These are phyloP conservation scores for Speleostelium caveatum DNA, from an alignment of 78 protist genomes.

Conservation along the genomic window DNA sequence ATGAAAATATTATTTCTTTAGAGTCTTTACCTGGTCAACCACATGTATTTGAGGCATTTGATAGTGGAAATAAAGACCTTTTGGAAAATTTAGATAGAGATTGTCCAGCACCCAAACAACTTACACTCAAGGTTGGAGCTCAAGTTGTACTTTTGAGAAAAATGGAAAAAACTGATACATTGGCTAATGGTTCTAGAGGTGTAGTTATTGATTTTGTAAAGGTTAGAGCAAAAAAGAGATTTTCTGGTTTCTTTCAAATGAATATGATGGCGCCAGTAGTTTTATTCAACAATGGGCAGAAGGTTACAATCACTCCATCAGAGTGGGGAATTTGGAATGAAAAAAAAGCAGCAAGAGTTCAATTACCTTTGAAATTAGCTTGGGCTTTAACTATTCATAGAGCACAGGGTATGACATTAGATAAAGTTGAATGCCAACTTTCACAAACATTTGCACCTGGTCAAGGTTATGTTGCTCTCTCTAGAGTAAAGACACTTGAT, in stretches of 20 bases:
- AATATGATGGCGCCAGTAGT: constrained; percentile 58
- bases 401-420: constrained; percentile 95
- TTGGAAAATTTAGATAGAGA: constrained; percentile 40
- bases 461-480: constrained; percentile 96
- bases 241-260: background rate
- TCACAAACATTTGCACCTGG: constrained; percentile 87
- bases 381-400: constrained; percentile 96
- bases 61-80: constrained; percentile 38
- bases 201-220: constrained; percentile 69
- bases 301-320: constrained; percentile 34
- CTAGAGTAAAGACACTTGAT: constrained; percentile 80
- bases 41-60: constrained; percentile 2
- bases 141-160: constrained; percentile 81
- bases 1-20: constrained; percentile 33
- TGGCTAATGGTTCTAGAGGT: constrained; percentile 79
- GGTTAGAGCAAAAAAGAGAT: constrained; percentile 4
- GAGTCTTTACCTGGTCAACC: constrained; percentile 33
- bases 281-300: constrained; percentile 55
- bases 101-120: constrained; percentile 55
- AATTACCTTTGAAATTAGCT: constrained; percentile 93
- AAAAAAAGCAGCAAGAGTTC: constrained; percentile 60
- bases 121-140: constrained; percentile 75
- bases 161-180: background rate
- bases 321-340: constrained; percentile 76
- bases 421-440: constrained; percentile 78